Base-by-base conservation (phyloP, 805 yeast genomes). In the Cyberlindnera maclurae region DNA sequence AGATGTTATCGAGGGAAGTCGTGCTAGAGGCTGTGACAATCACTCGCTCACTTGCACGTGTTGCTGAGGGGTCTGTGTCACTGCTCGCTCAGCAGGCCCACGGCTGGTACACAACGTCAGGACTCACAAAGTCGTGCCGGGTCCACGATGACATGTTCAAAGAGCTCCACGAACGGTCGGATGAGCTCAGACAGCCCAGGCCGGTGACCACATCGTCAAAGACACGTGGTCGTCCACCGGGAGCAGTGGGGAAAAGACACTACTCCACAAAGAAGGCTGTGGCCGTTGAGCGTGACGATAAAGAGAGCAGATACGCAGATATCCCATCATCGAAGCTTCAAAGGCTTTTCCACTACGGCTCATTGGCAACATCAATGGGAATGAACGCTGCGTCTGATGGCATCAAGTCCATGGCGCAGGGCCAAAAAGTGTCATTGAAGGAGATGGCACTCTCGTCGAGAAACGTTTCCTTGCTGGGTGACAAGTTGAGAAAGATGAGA, bases 281-380 rank as follows among this genome's bases (percentile, higher is more conserved):
- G 8, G 43, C 44, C 9, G 27, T 44, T 12, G 17, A 27, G 13
- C 9, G 15, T 5, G 31, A 31, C 11, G 37, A 34, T 17, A 60
- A 69, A 47, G 72, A 73, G 43, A 59, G 77, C 71, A 60, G 75
- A 27, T 71, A 71, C 39, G 75, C 93, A 2, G 75, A 83, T 33
- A 93, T 93, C 13, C 98, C 98, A 3, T 70, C 89, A 15, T 74
- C 95, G 1, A 75, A 96, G 52, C 60, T 93, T n/a, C 85, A 88
- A 16, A 70, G 98, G 44, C 70, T 93, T 35, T 87, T 88, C 56
- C 98, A 93, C 61, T 93, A 89, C 57, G 97, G 97, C 9, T 68
- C 85, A 2, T 64, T 93, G 26, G 97, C 97, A 1, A 95, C 97
- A 0, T 86, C 90, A 1, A 79, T 93, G 55, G 95, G 96, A 1